A percentile compares a stretch with the other conserved stretches of the same genome.
Conservation (phyloP, 768 basidiomycete species). For the Termitomyces heimii region DNA sequence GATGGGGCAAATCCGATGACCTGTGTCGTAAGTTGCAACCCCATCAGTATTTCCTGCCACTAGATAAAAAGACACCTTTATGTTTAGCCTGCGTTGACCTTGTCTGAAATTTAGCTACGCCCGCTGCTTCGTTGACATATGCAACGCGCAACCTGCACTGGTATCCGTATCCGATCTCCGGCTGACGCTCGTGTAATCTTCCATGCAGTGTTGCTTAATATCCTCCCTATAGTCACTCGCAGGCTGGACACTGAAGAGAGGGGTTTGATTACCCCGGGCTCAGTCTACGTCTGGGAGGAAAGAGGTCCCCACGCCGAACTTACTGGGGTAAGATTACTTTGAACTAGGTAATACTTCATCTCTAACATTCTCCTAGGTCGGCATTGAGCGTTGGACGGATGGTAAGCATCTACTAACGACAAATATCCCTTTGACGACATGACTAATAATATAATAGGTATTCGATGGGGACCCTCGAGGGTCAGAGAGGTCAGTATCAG, state of each 20-base stretch:
- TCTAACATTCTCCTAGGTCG: slow-evolving; percentile 41
- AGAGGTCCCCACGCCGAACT: slow-evolving; percentile 66
- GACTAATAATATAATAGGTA: slow-evolving; percentile 26
- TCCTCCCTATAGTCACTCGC: slow-evolving; percentile 76
- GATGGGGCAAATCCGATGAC: slow-evolving; percentile 23
- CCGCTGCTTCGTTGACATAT: slow-evolving; percentile 18
- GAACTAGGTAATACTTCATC: not conserved
- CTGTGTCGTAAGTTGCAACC: slow-evolving; percentile 34
- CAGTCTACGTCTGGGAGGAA: slow-evolving; percentile 85
- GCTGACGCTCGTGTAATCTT: slow-evolving; percentile 58
- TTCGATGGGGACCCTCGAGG: slow-evolving; percentile 76
- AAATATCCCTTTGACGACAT: not conserved
- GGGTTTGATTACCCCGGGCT: slow-evolving; percentile 63
- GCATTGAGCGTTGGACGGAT: slow-evolving; percentile 81
- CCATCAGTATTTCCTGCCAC: slow-evolving; percentile 34
- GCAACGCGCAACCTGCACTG: slow-evolving; percentile 48
- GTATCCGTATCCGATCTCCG: slow-evolving; percentile 45
- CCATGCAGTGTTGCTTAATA: slow-evolving; percentile 59
- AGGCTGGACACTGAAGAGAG: slow-evolving; percentile 75
- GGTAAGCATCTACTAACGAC: slow-evolving; percentile 28
- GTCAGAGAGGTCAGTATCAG: slow-evolving; percentile 57
- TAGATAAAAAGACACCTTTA: slow-evolving; percentile 28
- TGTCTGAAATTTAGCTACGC: not conserved
- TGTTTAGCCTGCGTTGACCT: slow-evolving; percentile 5
- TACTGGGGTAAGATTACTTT: slow-evolving; percentile 49